Base-by-base conservation (phyloP, 768 basidiomycete species). In the Rhizopogon vesiculosus region DNA sequence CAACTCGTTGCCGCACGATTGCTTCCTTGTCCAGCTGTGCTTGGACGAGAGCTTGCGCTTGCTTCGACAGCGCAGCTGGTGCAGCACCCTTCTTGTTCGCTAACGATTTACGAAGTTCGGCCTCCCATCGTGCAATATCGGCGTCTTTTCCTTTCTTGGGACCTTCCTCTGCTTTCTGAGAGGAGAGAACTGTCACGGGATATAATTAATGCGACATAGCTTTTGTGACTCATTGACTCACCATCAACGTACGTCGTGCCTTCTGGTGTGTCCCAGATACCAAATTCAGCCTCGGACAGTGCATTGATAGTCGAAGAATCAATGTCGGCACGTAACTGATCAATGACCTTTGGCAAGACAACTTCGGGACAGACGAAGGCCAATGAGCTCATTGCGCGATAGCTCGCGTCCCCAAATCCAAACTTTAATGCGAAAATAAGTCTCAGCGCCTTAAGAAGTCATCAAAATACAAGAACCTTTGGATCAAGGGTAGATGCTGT, bases 51-150 rank as follows among this genome's bases (percentile, higher is more conserved):
- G 84, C 86, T 57, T 89, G 85, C 56, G 97, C 92, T 56, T 89
- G 86, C 66, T 93, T 98, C 1, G 90, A 91, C 16, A 98, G 69
- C 1, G 75, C 75, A 6, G 71, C 73, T 1, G 76, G 62, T 1
- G 70, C 65, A 1, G 77, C 70, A 9, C 82, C 79, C 67, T 91
- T 92, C 75, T 98, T 98, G 54, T 73, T 82, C 6, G 91, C 90
- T 1, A 98, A 75, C 0, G 87, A 84, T 61, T 90, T 86, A 9
- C 94, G 83, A n/a, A 96, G 75, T 57, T 99, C 95, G 28, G 86
- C 88, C 58, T 99, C 97, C 96, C 96, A 99, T 64, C 91, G 87
- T 16, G 91, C 88, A 13, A 96, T 89, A 38, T 91, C 92, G 5
- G 89, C 84, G 56, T 86, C 89, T 62, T 97, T 98, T 13, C 92